Base-by-base conservation (phyloP, 2,329 filamentous ascomycete species). In the Fusarium denticulatum region DNA sequence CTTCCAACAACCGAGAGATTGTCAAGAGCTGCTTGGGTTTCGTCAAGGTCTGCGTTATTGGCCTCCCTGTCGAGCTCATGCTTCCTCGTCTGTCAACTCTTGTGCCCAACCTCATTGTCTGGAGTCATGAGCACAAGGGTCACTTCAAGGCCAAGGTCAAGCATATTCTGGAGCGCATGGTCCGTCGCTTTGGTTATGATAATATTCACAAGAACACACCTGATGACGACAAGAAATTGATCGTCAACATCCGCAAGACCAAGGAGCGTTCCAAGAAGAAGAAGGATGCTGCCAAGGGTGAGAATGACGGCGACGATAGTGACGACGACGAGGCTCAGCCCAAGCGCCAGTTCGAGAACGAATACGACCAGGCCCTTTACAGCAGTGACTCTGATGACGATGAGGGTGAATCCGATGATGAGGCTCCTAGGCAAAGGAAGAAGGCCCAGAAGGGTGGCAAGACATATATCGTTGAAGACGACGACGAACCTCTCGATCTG, bases 101-200 rank as follows among this genome's bases (percentile, higher is more conserved):
- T 53, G 89, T 99, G 5, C 94, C 95, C 7, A 97, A 97, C 82
- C 87, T 98, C 26, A 94, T 98, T 87, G 91, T 95, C 46, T 99
- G 96, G 96, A 95, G 93, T 80, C 94, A 98, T 82, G 96, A 99
- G 83, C 97, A 99, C 86, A 98, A 98, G 85, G 95, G 95, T 18
- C 95, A 97, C 81, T 96, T 99, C 85, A 94, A 96, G 79, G 92
- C 94, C 56, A 99, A 98, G 86, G 95, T 99, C 76, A 98, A 98
- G 90, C 95, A 98, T 80, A 98, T 99, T 72, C 86, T 99, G 22
- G 96, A 99, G 84, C 91, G 96, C 59, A 94, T 98, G 88, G 93
- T 98, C 28, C 91, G 96, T 53, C 91, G 96, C 64, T 98, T 98
- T 79, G 95, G 96, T 53, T 93, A 93, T 50, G 92, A 96, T 5